Percentiles rank a stretch among this genome's conserved stretches.
phyloP scores from a whole-genome alignment of 495 filamentous ascomycete genomes.

The Choiromyces venosus region DNA sequence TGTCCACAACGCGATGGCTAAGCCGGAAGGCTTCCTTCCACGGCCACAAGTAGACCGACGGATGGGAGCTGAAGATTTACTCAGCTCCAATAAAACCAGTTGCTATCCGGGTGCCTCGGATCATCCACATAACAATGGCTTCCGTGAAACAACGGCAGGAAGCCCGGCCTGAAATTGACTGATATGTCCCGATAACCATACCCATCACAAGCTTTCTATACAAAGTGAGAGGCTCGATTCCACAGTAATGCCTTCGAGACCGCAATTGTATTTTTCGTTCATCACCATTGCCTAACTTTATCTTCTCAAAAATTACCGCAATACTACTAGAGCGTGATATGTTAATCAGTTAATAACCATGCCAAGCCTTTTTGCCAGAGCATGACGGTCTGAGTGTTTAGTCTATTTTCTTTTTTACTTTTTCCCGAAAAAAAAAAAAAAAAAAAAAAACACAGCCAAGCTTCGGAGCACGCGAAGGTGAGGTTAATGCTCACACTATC shows the following conservation, averaged over 20 bases:
- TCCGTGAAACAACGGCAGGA: neutral
- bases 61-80: neutral
- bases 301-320: neutral
- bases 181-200: neutral
- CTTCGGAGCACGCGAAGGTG: neutral
- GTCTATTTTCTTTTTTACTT: neutral
- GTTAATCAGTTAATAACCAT: neutral
- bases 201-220: neutral
- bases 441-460: neutral
- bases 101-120: neutral
- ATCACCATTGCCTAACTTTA: neutral
- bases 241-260: neutral
- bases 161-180: neutral
- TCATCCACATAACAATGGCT: conserved; percentile 1
- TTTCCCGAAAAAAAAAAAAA: neutral
- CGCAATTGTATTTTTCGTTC: neutral
- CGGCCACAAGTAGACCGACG: neutral
- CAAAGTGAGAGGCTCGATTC: neutral
- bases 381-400: neutral
- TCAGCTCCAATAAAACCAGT: neutral
- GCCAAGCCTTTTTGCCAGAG: neutral
- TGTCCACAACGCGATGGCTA: neutral
- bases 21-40: neutral
- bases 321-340: neutral
- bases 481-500: neutral